Evolutionary conservation across 805 yeast genomes (phyloP).

Genomic region (Kodamaea kaohsiungensis): DNA sequence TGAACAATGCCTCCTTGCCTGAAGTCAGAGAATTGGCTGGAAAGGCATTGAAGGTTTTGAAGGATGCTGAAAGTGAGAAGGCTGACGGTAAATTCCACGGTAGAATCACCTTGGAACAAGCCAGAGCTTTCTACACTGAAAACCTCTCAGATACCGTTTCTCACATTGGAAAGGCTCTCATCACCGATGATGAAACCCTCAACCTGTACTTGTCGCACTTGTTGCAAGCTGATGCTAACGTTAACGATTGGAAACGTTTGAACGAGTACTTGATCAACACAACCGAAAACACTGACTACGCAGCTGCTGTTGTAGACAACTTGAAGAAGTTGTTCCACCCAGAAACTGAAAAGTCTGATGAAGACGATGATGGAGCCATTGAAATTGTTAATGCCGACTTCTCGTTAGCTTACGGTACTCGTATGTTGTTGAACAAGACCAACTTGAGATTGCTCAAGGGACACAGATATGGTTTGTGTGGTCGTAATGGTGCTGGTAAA

Average conservation of each 20-base stretch:
- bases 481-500: conserved; percentile 98
- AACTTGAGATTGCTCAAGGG: conserved; percentile 85
- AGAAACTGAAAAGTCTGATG: conserved; percentile 48
- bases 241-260: conserved; percentile 50
- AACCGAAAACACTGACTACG: conserved; percentile 34
- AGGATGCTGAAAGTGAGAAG: conserved; percentile 73
- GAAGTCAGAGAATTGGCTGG: conserved; percentile 93
- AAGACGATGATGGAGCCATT: conserved; percentile 74
- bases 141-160: conserved; percentile 16
- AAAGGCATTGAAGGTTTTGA: conserved; percentile 80
- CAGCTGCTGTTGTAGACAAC: conserved; percentile 46
- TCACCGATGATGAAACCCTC: conserved; percentile 37
- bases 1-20: conserved; percentile 88
- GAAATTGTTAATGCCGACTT: conserved; percentile 93
- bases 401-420: conserved; percentile 95
- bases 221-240: conserved; percentile 44
- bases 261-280: conserved; percentile 49
- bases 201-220: conserved; percentile 48
- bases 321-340: conserved; percentile 55
- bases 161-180: conserved; percentile 14
- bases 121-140: conserved; percentile 43
- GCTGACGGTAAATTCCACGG: conserved; percentile 77
- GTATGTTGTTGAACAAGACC: conserved; percentile 95
- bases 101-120: conserved; percentile 58
- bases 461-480: conserved; percentile 96